Conservation (phyloP, 2,329 filamentous ascomycete genomes). For the Pezizomycotina sp. region DNA sequence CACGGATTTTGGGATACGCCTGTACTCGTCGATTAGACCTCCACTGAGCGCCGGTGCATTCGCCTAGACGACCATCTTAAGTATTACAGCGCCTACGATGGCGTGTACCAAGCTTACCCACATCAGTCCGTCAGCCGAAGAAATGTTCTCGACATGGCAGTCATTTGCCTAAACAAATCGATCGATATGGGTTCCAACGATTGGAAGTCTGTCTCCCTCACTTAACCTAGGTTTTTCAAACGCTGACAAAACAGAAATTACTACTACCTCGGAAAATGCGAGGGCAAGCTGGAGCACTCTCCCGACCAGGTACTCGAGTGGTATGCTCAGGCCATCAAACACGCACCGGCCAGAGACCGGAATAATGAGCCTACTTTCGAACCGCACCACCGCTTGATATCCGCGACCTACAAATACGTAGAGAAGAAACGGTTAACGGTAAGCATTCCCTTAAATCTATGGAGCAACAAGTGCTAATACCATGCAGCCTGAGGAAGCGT, state of each 20-base stretch:
- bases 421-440: conserved; percentile 33
- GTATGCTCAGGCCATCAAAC: conserved; percentile 44
- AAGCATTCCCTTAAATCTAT: too few species aligned
- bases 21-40: conserved; percentile 52
- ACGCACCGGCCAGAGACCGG: conserved; percentile 42
- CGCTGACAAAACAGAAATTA: conserved; percentile 36
- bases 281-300: conserved; percentile 50
- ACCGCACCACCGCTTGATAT: conserved; percentile 81
- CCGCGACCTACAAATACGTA: conserved; percentile 67
- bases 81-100: conserved; percentile 39
- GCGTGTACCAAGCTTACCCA: conserved; percentile 41
- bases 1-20: conserved; percentile 48
- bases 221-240: background rate
- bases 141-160: conserved; percentile 48
- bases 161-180: conserved; percentile 43
- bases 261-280: conserved; percentile 54
- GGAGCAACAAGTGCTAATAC: conserved; percentile 35
- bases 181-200: conserved; percentile 41
- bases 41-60: conserved; percentile 54
- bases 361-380: conserved; percentile 70
- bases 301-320: conserved; percentile 39
- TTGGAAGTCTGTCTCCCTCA: conserved; percentile 40
- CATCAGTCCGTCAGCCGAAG: conserved; percentile 43
- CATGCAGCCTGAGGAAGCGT: conserved; percentile 38
- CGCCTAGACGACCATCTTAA: conserved; percentile 44